Percentiles rank a stretch among this genome's conserved stretches.
Evolutionary conservation across 2,329 filamentous ascomycete species (phyloP).

Genomic region (Ambrosiella xylebori): DNA sequence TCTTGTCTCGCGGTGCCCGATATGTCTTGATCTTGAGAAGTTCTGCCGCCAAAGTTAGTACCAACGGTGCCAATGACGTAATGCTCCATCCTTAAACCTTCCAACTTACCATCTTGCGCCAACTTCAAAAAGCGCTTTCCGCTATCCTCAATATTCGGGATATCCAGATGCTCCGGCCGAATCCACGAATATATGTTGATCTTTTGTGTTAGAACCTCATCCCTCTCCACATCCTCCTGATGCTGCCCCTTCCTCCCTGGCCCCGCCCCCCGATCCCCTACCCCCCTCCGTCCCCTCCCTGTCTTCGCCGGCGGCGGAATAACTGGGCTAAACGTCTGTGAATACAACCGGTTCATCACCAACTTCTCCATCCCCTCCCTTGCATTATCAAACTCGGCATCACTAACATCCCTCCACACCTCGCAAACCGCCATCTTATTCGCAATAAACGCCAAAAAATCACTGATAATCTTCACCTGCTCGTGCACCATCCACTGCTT

Average conservation of each 20-base stretch:
- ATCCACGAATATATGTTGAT: conserved; percentile 96
- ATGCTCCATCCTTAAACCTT: not conserved
- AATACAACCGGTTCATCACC: conserved; percentile 94
- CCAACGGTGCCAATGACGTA: not conserved
- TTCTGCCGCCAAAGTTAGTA: conserved; percentile 35
- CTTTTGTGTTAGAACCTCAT: conserved; percentile 91
- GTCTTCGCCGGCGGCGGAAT: conserved; percentile 59
- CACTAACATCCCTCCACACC: conserved; percentile 87
- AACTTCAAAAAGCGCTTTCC: conserved; percentile 75
- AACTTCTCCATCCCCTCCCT: conserved; percentile 98
- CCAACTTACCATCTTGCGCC: conserved; percentile 60
- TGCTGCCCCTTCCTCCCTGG: conserved; percentile 87
- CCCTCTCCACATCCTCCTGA: conserved; percentile 91
- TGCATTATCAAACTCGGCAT: conserved; percentile 95
- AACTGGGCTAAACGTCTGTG: conserved; percentile 87
- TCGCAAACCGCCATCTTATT: conserved; percentile 98
- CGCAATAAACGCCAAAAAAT: conserved; percentile 89
- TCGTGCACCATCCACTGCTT: conserved; percentile 99
- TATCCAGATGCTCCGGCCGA: conserved; percentile 81
- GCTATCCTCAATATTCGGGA: conserved; percentile 66
- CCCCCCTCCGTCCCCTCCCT: conserved; percentile 40
- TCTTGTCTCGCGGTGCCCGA: conserved; percentile 90
- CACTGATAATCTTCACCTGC: conserved; percentile 95
- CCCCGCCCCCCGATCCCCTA: conserved; percentile 50
- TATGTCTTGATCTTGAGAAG: conserved; percentile 93